Base-by-base conservation (phyloP, 768 basidiomycete genomes). In the Macrocybe gigantea region DNA sequence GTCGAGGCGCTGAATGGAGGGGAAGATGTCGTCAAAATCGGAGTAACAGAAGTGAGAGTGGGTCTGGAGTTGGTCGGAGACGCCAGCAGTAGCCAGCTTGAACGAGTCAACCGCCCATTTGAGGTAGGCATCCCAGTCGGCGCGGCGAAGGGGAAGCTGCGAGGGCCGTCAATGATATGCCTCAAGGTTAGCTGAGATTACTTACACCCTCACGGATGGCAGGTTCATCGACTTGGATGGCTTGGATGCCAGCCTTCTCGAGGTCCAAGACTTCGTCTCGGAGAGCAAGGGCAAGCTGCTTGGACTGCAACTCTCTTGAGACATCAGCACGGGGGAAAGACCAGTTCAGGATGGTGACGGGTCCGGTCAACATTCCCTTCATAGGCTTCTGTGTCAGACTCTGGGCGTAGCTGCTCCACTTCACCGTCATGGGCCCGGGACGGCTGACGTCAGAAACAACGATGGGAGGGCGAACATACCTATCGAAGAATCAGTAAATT, bases 21-120 rank as follows among this genome's bases (percentile, higher is more conserved):
- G 83, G 89, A 97, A 97, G 73, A 97, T 97, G 66, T 96, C 92
- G 72, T 87, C 90, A 65, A 97, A 98, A 77, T 97, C 94, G 48
- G 94, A 97, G 77, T 93, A 94, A 77, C 93, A 95, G 81, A 95
- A 95, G 79, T 99, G 96, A 44, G 93, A 97, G 77, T 97, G 95
- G 59, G 93, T 93, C 73, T 98, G 95, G 60, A 92, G 89, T 52
- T 83, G 76, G 66, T 98, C 87, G 63, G 80, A 80, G 60, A 98
- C 96, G 68, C 95, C 96, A 13, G 96, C 91, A 50, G 95, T 98
- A 44, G 96, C 74, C 53, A 98, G 84, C 72, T 93, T 93, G 83
- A 99, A 99, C 54, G 95, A 96, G 72, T 97, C 93, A 52, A 97
- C 93, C 42, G 96, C 94, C 96, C 96, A 99, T 56, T 79, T 82